Percentiles rank a stretch among this genome's conserved stretches.
Conservation (phyloP, 164 flowering plant species). For the Vitis cinerea region DNA sequence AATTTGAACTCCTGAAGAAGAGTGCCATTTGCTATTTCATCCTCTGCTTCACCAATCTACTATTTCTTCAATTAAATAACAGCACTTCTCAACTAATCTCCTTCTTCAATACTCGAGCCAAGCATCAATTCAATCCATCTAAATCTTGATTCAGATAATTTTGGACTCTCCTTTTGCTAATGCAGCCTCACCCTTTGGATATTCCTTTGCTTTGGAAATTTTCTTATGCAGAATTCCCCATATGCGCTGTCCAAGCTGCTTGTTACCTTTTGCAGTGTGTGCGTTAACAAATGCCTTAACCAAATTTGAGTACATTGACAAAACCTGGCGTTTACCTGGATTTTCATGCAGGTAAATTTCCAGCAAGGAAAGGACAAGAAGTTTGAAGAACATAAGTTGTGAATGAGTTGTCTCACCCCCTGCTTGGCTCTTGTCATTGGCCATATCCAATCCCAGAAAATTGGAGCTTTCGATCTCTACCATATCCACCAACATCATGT, state of each 20-base stretch:
- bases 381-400: conserved; percentile 88
- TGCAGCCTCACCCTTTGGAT: conserved; percentile 54
- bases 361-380: conserved; percentile 87
- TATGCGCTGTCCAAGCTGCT: conserved; percentile 87
- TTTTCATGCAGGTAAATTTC: conserved; percentile 83
- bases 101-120: no score
- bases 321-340: conserved; percentile 70
- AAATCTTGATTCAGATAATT: no score
- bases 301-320: conserved; percentile 73
- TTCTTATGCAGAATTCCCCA: conserved; percentile 87
- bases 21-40: no score
- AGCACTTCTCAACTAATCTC: no score
- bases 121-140: no score
- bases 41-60: no score
- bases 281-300: conserved; percentile 72
- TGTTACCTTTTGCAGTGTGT: conserved; percentile 58
- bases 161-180: no score
- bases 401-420: conserved; percentile 82
- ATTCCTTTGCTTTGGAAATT: conserved; percentile 75
- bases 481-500: no score
- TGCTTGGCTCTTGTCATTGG: conserved; percentile 50
- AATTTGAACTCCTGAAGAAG: no score
- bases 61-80: no score
- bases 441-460: no score
- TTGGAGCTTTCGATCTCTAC: no score